These are phyloP conservation scores for Ophiostoma himal-ulmi DNA, from an alignment of 2,329 filamentous ascomycete species.

Conservation along the genomic window DNA sequence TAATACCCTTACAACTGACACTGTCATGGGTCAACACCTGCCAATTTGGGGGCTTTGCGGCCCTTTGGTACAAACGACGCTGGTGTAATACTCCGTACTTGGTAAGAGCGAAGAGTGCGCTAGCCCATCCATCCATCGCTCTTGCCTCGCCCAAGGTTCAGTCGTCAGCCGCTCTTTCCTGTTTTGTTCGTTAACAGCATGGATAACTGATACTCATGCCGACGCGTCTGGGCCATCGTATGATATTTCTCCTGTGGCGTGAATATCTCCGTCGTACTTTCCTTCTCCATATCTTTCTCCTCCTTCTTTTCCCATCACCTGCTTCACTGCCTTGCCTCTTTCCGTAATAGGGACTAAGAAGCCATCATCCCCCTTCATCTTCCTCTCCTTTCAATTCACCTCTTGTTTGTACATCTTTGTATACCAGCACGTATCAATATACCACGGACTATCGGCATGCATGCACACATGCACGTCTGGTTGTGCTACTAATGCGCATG, in stretches of 20 bases:
- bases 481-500: not conserved
- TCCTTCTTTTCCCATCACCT: not conserved
- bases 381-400: too few relatives aligned
- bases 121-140: not conserved
- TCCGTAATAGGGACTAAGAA: not conserved
- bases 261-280: not conserved
- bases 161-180: not conserved
- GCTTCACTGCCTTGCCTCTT: conserved; percentile 3
- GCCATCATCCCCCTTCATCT: too few relatives aligned
- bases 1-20: too few relatives aligned
- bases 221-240: not conserved
- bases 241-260: not conserved
- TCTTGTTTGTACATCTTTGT: too few relatives aligned
- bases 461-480: too few relatives aligned
- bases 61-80: not conserved
- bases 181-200: not conserved
- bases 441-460: too few relatives aligned
- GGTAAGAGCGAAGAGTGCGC: not conserved
- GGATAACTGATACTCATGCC: not conserved
- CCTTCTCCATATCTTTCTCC: not conserved
- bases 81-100: too few relatives aligned
- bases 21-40: too few relatives aligned
- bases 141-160: not conserved
- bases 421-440: too few relatives aligned
- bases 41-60: not conserved